These are phyloP conservation scores for Ceratocystis variospora DNA, from an alignment of 2,329 filamentous ascomycete species.

Conservation along the genomic window DNA sequence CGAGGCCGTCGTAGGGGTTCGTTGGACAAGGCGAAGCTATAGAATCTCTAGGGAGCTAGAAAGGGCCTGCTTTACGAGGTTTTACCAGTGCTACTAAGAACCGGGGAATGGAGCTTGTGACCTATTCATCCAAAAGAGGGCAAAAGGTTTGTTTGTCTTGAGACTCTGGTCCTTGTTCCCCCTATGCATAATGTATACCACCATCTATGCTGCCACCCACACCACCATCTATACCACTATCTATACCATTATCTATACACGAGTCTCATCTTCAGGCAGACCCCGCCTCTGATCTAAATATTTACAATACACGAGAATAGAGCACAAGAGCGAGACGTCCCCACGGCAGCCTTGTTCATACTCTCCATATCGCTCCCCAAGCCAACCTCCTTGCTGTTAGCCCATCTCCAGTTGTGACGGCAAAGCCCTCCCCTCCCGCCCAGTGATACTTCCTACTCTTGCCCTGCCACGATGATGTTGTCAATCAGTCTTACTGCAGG, in stretches of 20 bases:
- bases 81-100: not conserved
- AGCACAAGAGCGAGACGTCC: too few relatives aligned
- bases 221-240: too few relatives aligned
- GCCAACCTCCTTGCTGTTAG: not conserved
- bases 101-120: too few relatives aligned
- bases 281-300: not conserved
- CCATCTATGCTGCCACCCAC: too few relatives aligned
- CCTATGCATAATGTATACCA: too few relatives aligned
- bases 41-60: not conserved
- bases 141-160: too few relatives aligned
- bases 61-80: not conserved
- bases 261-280: too few relatives aligned
- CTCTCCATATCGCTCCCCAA: too few relatives aligned
- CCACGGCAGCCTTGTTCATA: too few relatives aligned
- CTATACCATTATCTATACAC: too few relatives aligned
- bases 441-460: not conserved
- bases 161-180: too few relatives aligned
- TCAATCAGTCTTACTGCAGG: slow-evolving; percentile 81
- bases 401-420: not conserved
- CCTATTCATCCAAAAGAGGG: too few relatives aligned
- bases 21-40: slow-evolving; percentile 29
- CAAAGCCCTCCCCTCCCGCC: not conserved
- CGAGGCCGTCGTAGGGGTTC: slow-evolving; percentile 36
- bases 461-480: slow-evolving; percentile 60
- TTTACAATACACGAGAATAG: not conserved